Evolutionary conservation across 768 basidiomycete species (phyloP).

Genomic region (Cubamyces lactineus): DNA sequence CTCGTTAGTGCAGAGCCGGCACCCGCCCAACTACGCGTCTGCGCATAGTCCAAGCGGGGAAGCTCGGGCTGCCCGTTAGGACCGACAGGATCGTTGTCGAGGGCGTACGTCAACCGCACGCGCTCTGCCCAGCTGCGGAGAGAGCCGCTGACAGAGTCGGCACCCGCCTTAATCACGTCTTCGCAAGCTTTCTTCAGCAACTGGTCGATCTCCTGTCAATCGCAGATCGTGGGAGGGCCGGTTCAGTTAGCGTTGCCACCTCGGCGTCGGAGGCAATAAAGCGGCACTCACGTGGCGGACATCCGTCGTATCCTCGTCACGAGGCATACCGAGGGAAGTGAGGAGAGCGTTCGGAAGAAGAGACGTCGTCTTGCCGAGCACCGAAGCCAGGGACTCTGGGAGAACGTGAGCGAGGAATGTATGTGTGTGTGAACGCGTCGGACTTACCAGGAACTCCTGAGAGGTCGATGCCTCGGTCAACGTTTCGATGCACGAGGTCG

Average conservation of each 20-base stretch:
- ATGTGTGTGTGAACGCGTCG: slow-evolving; percentile 12
- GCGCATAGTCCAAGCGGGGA: slow-evolving; percentile 11
- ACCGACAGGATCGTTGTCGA: slow-evolving; percentile 33
- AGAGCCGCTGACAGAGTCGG: slow-evolving; percentile 58
- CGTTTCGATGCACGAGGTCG: slow-evolving; percentile 57
- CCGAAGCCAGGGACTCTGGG: slow-evolving; percentile 57
- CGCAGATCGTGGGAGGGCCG: slow-evolving; percentile 1
- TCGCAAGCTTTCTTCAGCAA: slow-evolving; percentile 87
- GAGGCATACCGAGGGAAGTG: slow-evolving; percentile 67
- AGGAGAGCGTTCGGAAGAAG: slow-evolving; percentile 72
- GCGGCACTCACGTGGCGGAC: slow-evolving; percentile 63
- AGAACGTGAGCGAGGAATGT: slow-evolving; percentile 14
- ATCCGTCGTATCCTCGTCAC: slow-evolving; percentile 65
- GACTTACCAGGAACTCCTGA: slow-evolving; percentile 62
- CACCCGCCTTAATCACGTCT: slow-evolving; percentile 70
- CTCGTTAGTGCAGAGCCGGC: neutral
- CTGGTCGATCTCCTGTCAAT: slow-evolving; percentile 76
- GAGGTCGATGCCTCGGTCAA: slow-evolving; percentile 46
- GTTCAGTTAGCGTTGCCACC: slow-evolving; percentile 7
- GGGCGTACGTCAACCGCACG: slow-evolving; percentile 33
- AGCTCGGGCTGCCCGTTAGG: slow-evolving; percentile 17
- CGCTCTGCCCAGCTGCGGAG: slow-evolving; percentile 67
- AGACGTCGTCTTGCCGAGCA: slow-evolving; percentile 63
- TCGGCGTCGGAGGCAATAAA: slow-evolving; percentile 6
- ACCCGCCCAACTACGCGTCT: slow-evolving; percentile 6